These are phyloP conservation scores for Eucalyptus melliodora DNA, from an alignment of 345 rosid species.

Conservation along the genomic window DNA sequence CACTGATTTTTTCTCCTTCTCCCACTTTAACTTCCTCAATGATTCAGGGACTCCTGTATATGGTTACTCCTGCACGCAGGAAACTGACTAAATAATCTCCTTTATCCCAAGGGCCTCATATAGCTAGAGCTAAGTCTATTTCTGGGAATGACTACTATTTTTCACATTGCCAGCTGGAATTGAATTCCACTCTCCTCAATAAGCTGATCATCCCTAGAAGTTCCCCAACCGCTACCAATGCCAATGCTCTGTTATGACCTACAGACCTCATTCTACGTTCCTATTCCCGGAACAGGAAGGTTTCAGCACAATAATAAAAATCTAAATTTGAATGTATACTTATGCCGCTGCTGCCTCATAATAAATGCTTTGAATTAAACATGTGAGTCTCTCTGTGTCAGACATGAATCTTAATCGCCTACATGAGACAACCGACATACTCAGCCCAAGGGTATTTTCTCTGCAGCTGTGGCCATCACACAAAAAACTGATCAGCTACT, in stretches of 20 bases:
- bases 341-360: neutral
- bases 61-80: neutral
- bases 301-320: neutral
- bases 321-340: neutral
- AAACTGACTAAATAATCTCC: neutral
- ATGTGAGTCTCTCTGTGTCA: neutral
- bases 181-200: neutral
- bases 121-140: neutral
- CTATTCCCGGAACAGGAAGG: neutral
- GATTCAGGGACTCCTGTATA: neutral
- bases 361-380: neutral
- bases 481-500: slow-evolving; percentile 68
- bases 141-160: neutral
- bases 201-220: neutral
- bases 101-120: neutral
- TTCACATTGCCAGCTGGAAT: neutral
- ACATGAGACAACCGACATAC: slow-evolving; percentile 84
- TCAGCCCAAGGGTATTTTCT: slow-evolving; percentile 52
- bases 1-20: neutral
- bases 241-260: neutral
- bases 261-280: neutral
- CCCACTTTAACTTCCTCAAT: neutral
- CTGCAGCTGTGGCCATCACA: slow-evolving; percentile 83
- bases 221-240: neutral
- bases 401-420: neutral